A percentile compares a stretch with the other conserved stretches of the same genome.
Conservation (phyloP, 2,329 filamentous ascomycete species). For the Didymella arachidicola region DNA sequence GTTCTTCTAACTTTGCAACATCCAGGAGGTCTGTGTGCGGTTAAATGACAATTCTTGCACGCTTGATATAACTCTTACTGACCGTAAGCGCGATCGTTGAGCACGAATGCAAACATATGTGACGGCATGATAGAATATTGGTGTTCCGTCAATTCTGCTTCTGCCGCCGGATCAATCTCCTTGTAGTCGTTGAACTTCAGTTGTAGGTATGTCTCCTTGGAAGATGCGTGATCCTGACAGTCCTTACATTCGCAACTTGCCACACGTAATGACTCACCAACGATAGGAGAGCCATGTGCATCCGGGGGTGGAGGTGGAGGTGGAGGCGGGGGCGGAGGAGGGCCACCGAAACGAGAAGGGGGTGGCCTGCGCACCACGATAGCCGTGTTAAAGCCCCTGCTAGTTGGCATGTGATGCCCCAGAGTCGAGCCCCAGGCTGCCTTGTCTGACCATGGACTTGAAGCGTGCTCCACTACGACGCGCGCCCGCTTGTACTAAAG, state of each 20-base stretch:
- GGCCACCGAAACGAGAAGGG: too few species aligned
- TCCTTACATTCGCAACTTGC: constrained; percentile 4
- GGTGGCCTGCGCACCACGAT: too few species aligned
- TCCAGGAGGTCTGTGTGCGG: not conserved
- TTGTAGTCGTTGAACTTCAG: constrained; percentile 1
- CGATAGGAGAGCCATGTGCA: too few species aligned
- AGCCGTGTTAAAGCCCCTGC: too few species aligned
- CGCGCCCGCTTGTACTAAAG: constrained; percentile 3
- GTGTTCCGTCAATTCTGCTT: not conserved
- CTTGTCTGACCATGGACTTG: not conserved
- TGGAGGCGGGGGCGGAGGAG: too few species aligned
- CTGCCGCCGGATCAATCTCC: not conserved
- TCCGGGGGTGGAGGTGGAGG: too few species aligned
- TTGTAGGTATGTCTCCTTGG: not conserved
- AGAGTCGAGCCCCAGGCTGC: too few species aligned
- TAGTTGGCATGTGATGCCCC: too few species aligned
- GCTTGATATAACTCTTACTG: not conserved
- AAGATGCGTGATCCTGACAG: not conserved
- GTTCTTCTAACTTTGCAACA: not conserved
- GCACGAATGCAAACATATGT: constrained; percentile 19
- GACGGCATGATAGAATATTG: constrained; percentile 13
- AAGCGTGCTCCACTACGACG: constrained; percentile 3
- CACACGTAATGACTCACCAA: not conserved
- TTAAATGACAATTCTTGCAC: not conserved
- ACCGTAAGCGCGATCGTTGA: constrained; percentile 20